Evolutionary conservation across 2,329 filamentous ascomycete species (phyloP).

Genomic region (Exophiala viscosa): DNA sequence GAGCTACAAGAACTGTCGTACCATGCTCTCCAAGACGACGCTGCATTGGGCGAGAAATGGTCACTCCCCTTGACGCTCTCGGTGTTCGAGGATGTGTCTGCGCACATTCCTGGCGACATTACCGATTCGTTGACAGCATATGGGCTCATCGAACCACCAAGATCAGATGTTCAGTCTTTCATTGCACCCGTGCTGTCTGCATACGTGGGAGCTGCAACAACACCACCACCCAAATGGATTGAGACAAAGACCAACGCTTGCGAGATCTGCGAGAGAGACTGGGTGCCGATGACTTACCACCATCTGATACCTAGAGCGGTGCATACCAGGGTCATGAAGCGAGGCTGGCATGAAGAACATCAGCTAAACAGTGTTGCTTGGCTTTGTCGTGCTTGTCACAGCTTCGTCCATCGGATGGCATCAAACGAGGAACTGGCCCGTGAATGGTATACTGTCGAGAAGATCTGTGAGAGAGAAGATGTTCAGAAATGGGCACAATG

Average conservation of each 20-base stretch:
- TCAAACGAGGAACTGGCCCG: conserved; percentile 73
- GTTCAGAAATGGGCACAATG: conserved; percentile 68
- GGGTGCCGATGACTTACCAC: conserved; percentile 76
- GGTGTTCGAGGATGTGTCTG: conserved; percentile 51
- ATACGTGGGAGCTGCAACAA: conserved; percentile 58
- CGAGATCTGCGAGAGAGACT: conserved; percentile 72
- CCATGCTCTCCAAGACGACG: conserved; percentile 50
- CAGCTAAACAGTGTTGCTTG: conserved; percentile 77
- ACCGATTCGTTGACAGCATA: conserved; percentile 67
- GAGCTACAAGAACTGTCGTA: conserved; percentile 62
- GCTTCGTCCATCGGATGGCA: conserved; percentile 72
- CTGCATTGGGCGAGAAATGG: conserved; percentile 54
- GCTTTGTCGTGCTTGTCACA: conserved; percentile 80
- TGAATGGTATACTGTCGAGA: conserved; percentile 69
- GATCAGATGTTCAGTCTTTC: conserved; percentile 51
- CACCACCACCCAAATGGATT: conserved; percentile 62
- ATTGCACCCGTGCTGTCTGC: conserved; percentile 60
- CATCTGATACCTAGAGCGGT: conserved; percentile 77
- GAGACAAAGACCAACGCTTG: conserved; percentile 59
- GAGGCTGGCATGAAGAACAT: conserved; percentile 74
- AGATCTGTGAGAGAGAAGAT: conserved; percentile 66
- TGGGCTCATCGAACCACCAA: conserved; percentile 51
- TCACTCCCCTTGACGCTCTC: conserved; percentile 52
- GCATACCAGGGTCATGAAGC: conserved; percentile 70
- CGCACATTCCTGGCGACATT: conserved; percentile 56